phyloP scores from a whole-genome alignment of 345 rosid species.

The Salix viminalis region DNA sequence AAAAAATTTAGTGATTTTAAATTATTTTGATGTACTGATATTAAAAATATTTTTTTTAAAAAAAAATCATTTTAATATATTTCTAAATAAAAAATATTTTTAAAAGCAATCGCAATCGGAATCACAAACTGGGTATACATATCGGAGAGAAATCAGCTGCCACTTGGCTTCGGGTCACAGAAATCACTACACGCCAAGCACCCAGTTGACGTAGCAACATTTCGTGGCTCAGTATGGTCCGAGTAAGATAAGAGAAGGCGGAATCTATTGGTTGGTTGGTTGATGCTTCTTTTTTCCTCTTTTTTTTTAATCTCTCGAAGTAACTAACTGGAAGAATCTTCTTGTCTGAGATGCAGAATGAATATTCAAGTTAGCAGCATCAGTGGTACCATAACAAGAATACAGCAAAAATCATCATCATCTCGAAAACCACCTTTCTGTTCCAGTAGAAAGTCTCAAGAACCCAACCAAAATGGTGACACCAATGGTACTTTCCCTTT shows the following conservation, averaged over 20 bases:
- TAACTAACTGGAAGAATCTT: slow-evolving; percentile 1
- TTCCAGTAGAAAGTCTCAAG: slow-evolving; percentile 33
- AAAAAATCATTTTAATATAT: too few species aligned
- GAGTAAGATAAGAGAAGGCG: background rate
- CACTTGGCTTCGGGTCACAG: background rate
- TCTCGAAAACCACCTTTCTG: slow-evolving; percentile 31
- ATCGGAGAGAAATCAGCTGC: too few species aligned
- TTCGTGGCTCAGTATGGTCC: slow-evolving; percentile 1
- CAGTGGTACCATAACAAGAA: slow-evolving; percentile 11
- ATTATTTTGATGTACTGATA: too few species aligned
- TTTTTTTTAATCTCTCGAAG: background rate
- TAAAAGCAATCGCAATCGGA: too few species aligned
- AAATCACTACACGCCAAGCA: slow-evolving; percentile 8
- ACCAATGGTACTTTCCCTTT: slow-evolving; percentile 17
- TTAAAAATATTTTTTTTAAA: too few species aligned
- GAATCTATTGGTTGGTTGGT: slow-evolving; percentile 9
- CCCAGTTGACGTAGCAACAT: slow-evolving; percentile 11
- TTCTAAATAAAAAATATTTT: too few species aligned
- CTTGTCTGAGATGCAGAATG: slow-evolving; percentile 29
- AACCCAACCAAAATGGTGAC: slow-evolving; percentile 37
- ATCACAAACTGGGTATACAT: too few species aligned
- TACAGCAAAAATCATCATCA: background rate
- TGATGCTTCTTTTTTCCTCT: background rate
- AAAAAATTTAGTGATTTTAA: too few species aligned
- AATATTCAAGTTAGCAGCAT: slow-evolving; percentile 37